Base-by-base conservation (phyloP, 257 asterid genomes). In the Scutellaria barbata region DNA sequence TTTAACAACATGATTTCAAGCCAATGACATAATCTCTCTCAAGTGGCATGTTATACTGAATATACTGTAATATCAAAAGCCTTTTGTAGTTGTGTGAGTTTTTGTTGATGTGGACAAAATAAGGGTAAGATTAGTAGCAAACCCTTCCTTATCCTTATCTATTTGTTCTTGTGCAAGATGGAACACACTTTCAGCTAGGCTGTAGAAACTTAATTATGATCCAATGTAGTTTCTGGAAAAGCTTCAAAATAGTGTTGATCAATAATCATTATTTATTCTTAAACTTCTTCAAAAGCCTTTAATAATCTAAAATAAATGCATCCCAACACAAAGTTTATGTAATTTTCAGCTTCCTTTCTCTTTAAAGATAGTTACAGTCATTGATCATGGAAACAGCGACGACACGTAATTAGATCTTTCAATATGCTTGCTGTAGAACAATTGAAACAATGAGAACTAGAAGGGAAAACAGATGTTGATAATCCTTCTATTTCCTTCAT, bases 21-120 rank as follows among this genome's bases (percentile, higher is more conserved):
- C 50, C 61, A 66, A 68, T 72, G 41, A 72, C 63, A 11, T 46
- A 72, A 6, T 5, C 13, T 41, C 22, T 50, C 14, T 57, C 13
- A 12, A 71, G 73, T 57, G 75, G 70, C 41, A 22, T 61, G 61
- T 60, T 54, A 41, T 55, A 55, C 66, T 65, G 71, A 71, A 61
- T 54, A 41, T 55, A 55, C 66, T 65, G 71, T 75, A 61, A 37
- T 58, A 53, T 43, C 58, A 57, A 3, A 63, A 71, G 52, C 66
- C 71, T 22, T 30, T 30, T 2, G 35, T 30, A 30, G 35, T 33
- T 63, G 59, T 18, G 55, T 69, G 74, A 50, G 63, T 63, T 68
- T 68, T 63, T 37, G 69, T 63, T 69, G 79, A 57, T 58, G 46
- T 54, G 46, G 69, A 69, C 68, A 57, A 30, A 45, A 22, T 53